Evolutionary conservation across 345 rosid species (phyloP), one percentile per base, ranked within the genome.

Genomic region (Geranium brycei): DNA sequence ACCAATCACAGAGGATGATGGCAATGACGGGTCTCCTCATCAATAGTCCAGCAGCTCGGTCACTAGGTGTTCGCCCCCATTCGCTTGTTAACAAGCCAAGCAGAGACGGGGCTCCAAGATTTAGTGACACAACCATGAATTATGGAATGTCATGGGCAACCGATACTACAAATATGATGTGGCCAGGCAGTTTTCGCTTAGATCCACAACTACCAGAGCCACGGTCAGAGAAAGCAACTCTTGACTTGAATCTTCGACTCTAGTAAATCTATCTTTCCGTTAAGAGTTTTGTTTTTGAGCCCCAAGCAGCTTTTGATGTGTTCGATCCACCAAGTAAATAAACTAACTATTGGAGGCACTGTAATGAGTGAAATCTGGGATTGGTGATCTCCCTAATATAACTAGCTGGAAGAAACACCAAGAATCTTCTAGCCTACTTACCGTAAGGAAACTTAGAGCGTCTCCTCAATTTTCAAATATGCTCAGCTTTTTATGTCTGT

Each of bases 131-230:
- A 62, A 62, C 57, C 62, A 5, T 72, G 58, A 76, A 74, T 47
- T 69, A 41, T 31, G 85, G 71, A 51, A 59, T 69, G 64, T 60
- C 78, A 60, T 71, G 83, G 72, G 64, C 69, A 67, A 76, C 84
- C 58, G 81, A 76, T 19, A 70, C 79, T 41, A 69, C 62, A 71
- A 85, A 81, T 65, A 59, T 72, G 69, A 77, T 71, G 70, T 87
- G 95, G 95, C 95, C 86, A 13, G 95, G 95, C 28, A 87, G 95
- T 73, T 85, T 87, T 68, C 88, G 75, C 59, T 61, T 83, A 75
- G 81, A 80, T 77, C 75, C 72, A 55, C 71, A 67, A 64, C 78
- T 12, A 62, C 73, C 41, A 35, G 41, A 35, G 53, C 53, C 5
- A 47, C 53, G 15, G 14, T 13, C 53, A 47, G 53, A 47, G 53